phyloP scores from a whole-genome alignment of 2,329 filamentous ascomycete genomes.

The Erysiphe neolycopersici region DNA sequence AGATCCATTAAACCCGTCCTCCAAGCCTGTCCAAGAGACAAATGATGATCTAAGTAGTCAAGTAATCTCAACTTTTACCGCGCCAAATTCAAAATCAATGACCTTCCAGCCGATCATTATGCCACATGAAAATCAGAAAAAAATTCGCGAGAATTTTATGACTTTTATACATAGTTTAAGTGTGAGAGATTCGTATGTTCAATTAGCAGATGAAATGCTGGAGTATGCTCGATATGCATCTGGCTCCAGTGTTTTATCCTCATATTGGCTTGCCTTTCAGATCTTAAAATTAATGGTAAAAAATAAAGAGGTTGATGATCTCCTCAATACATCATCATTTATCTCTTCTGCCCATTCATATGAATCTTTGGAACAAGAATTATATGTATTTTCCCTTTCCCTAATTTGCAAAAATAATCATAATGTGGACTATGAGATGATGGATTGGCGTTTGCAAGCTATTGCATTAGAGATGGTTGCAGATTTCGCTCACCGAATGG shows the following conservation, averaged over 20 bases:
- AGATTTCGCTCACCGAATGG: constrained; percentile 41
- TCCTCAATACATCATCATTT: constrained; percentile 46
- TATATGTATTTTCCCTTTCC: constrained; percentile 34
- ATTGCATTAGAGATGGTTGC: constrained; percentile 61
- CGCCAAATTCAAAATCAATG: constrained; percentile 4
- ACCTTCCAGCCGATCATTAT: constrained; percentile 35
- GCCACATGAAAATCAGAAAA: constrained; percentile 35
- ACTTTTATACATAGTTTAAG: constrained; percentile 30
- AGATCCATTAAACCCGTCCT: constrained; percentile 3
- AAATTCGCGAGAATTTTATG: constrained; percentile 28
- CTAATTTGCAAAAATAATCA: constrained; percentile 28
- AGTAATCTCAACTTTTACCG: constrained; percentile 9
- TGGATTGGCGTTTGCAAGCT: constrained; percentile 49
- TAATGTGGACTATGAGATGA: constrained; percentile 5
- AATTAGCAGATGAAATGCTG: constrained; percentile 37
- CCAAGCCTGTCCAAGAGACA: constrained; percentile 7
- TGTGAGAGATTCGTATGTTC: constrained; percentile 28
- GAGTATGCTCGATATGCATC: constrained; percentile 30
- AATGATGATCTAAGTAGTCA: constrained; percentile 10
- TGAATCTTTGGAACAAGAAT: constrained; percentile 28
- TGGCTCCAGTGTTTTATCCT: constrained; percentile 34
- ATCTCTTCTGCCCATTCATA: constrained; percentile 18
- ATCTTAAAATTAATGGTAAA: constrained; percentile 33
- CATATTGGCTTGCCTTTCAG: constrained; percentile 58
- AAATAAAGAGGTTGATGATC: constrained; percentile 31